Evolutionary conservation across 2,329 filamentous ascomycete species (phyloP).

Genomic region (Achaetomium macrosporum): DNA sequence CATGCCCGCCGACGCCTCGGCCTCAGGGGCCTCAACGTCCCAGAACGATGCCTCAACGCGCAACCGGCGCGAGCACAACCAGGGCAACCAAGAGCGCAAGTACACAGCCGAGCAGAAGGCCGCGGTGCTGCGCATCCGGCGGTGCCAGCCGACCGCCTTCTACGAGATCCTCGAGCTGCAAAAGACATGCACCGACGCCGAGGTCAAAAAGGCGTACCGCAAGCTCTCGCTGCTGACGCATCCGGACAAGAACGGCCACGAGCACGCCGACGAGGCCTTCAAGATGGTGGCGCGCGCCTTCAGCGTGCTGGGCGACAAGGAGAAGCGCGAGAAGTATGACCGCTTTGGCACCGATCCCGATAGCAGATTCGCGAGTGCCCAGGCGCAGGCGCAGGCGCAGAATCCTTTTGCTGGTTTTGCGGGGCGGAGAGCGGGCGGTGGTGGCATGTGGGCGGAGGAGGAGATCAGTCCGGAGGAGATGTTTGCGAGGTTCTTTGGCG

Average conservation of each 20-base stretch:
- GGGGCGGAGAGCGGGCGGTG: constrained; percentile 34
- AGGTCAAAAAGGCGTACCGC: constrained; percentile 97
- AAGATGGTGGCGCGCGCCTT: constrained; percentile 97
- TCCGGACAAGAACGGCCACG: constrained; percentile 97
- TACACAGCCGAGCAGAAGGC: constrained; percentile 88
- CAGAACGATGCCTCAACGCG: constrained; percentile 29
- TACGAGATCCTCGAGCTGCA: constrained; percentile 84
- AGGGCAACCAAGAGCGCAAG: constrained; percentile 68
- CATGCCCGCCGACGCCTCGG: constrained; percentile 44
- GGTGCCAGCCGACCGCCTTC: constrained; percentile 79
- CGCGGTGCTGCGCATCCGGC: constrained; percentile 81
- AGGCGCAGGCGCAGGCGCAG: constrained; percentile 46
- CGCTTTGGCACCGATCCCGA: constrained; percentile 89
- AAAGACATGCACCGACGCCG: constrained; percentile 64
- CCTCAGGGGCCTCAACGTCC: constrained; percentile 49
- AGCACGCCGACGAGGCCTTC: constrained; percentile 94
- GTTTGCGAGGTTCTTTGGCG: constrained; percentile 95
- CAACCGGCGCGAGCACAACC: constrained; percentile 61
- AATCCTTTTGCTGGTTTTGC: constrained; percentile 62
- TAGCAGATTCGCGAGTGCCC: constrained; percentile 66
- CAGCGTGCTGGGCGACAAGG: constrained; percentile 83
- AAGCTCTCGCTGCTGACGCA: constrained; percentile 92
- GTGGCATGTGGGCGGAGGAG: constrained; percentile 66
- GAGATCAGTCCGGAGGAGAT: constrained; percentile 87
- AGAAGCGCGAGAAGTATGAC: constrained; percentile 87